Conservation (phyloP, 106 monocot species). For the Dendrobium huoshanense region DNA sequence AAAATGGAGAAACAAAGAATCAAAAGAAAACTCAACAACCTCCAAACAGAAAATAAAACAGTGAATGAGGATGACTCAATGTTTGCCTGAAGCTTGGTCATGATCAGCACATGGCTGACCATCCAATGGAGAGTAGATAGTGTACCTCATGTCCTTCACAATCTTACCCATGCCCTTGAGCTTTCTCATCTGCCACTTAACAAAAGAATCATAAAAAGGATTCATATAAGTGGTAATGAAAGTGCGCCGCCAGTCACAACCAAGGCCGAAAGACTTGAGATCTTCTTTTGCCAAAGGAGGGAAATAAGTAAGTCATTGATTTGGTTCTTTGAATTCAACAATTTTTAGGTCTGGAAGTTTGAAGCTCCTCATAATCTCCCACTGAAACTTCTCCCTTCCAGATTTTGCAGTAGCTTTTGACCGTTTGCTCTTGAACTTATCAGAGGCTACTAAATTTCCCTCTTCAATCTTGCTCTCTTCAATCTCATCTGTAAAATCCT, state of each 20-base stretch:
- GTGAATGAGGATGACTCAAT: no score
- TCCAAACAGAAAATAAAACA: no score
- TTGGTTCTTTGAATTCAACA: conserved; percentile 59
- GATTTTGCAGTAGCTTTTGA: conserved; percentile 83
- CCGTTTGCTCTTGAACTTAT: conserved; percentile 84
- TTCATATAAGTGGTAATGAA: conserved; percentile 93
- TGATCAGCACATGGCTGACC: conserved; percentile 98
- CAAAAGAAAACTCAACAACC: no score
- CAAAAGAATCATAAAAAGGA: conserved; percentile 90
- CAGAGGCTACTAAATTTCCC: conserved; percentile 31
- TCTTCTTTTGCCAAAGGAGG: conserved; percentile 83
- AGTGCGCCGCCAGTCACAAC: conserved; percentile 89
- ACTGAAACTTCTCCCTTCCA: conserved; percentile 68
- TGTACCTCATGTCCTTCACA: conserved; percentile 74
- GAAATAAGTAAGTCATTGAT: conserved; percentile 70
- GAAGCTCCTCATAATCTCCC: conserved; percentile 90
- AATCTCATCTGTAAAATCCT: conserved; percentile 15
- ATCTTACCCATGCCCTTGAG: conserved; percentile 73
- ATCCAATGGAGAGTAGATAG: conserved; percentile 85
- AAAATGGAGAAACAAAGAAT: no score
- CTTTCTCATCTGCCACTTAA: conserved; percentile 83
- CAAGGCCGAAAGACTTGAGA: conserved; percentile 74
- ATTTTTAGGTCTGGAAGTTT: conserved; percentile 68
- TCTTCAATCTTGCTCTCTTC: conserved; percentile 28
- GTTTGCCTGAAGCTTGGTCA: conserved; percentile 73